These are phyloP conservation scores for Dictyostelium firmibasis DNA, from an alignment of 78 protist genomes.

Conservation along the genomic window DNA sequence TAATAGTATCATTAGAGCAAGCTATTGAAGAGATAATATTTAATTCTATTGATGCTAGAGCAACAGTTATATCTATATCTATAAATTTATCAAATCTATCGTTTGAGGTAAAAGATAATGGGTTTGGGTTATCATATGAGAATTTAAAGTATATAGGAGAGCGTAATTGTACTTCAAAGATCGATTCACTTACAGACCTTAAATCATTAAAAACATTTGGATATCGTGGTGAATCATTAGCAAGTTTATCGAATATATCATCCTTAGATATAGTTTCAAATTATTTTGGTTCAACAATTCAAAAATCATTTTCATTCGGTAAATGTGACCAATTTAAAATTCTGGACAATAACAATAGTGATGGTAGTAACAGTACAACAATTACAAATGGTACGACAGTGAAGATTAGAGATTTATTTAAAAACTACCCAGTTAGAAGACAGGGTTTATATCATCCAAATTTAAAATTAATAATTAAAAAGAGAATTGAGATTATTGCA, in stretches of 20 bases:
- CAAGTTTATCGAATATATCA: conserved; percentile 9
- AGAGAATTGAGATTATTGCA: conserved; percentile 35
- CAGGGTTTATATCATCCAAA: conserved; percentile 17
- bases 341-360: background rate
- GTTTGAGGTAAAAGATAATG: conserved; percentile 63
- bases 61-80: background rate
- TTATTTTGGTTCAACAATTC: background rate
- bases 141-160: conserved; percentile 10
- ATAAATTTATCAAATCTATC: conserved; percentile 1
- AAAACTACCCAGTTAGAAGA: conserved; percentile 51
- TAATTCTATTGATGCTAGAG: conserved; percentile 49
- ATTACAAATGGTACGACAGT: conserved; percentile 24
- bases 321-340: conserved; percentile 12
- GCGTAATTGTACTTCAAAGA: conserved; percentile 50
- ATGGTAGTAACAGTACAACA: background rate
- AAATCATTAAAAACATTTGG: conserved; percentile 38
- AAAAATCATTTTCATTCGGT: background rate
- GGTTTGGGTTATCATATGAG: background rate
- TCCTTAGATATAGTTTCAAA: background rate
- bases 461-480: background rate
- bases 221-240: conserved; percentile 54
- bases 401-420: conserved; percentile 41
- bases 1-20: conserved; percentile 34
- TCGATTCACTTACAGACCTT: background rate
- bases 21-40: conserved; percentile 60